Evolutionary conservation across 2,329 filamentous ascomycete species (phyloP).

Genomic region (Endocalyx cinctus): DNA sequence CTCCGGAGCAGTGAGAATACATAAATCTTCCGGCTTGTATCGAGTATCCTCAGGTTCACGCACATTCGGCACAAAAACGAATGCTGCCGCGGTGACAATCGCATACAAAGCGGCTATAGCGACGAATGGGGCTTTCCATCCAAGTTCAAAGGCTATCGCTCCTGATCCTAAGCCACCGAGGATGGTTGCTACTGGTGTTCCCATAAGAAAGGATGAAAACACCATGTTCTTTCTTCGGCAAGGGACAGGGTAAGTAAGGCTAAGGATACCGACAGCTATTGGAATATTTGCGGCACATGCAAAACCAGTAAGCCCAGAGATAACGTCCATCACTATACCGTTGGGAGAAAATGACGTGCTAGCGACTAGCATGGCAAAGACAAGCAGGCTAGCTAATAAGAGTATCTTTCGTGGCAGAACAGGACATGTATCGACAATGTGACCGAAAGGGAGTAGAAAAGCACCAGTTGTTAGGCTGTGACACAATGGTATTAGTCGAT

Average conservation of each 20-base stretch:
- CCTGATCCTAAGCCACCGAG: constrained; percentile 29
- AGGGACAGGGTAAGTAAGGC: constrained; percentile 23
- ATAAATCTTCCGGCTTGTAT: constrained; percentile 13
- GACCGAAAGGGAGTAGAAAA: constrained; percentile 27
- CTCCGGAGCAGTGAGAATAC: constrained; percentile 12
- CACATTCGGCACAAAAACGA: constrained; percentile 23
- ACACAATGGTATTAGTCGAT: no score
- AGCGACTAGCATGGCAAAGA: constrained; percentile 24
- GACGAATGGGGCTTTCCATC: constrained; percentile 28
- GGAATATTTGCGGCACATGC: constrained; percentile 29
- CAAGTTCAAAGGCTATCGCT: constrained; percentile 20
- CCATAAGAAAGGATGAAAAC: constrained; percentile 30
- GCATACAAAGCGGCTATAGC: constrained; percentile 25
- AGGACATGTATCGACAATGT: constrained; percentile 24
- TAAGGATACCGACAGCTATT: constrained; percentile 26
- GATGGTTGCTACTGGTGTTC: constrained; percentile 27
- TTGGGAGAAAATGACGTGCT: constrained; percentile 21
- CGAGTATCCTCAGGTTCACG: constrained; percentile 13
- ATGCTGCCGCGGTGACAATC: constrained; percentile 19
- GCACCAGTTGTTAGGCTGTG: constrained; percentile 26
- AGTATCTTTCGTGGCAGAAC: constrained; percentile 24
- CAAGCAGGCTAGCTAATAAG: constrained; percentile 21
- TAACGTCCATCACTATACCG: constrained; percentile 25
- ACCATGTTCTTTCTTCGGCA: constrained; percentile 28
- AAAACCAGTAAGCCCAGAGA: constrained; percentile 26